Conservation (phyloP, 306 rosid species). For the Acacia confusa region DNA sequence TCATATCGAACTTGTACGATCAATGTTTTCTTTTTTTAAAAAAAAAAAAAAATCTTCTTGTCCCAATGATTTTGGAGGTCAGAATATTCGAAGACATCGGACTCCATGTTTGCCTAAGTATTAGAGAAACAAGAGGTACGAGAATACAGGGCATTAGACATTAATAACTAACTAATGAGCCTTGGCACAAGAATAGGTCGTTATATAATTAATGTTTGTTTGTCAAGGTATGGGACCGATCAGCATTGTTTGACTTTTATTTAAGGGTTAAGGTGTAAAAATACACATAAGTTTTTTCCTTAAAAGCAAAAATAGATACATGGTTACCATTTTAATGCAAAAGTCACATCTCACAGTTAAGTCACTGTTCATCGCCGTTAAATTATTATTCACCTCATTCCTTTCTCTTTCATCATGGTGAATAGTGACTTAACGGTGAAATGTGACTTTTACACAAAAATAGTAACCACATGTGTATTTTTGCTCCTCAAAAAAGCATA, state of each 20-base stretch:
- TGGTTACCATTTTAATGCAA: too few species aligned
- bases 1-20: not conserved
- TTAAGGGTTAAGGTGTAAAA: too few species aligned
- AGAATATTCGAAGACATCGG: slow-evolving; percentile 23
- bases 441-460: too few species aligned
- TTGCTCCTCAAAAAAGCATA: too few species aligned
- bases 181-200: not conserved
- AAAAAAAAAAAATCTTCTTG: not conserved
- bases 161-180: slow-evolving; percentile 2
- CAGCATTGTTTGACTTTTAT: slow-evolving; percentile 13
- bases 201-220: not conserved
- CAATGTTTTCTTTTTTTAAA: not conserved
- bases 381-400: too few species aligned
- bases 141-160: slow-evolving; percentile 12
- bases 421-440: too few species aligned
- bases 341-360: too few species aligned
- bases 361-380: too few species aligned
- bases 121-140: not conserved
- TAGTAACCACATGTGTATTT: too few species aligned
- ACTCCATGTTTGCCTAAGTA: slow-evolving; percentile 15
- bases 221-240: slow-evolving; percentile 23
- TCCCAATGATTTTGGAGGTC: not conserved
- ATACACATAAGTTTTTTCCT: too few species aligned
- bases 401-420: too few species aligned
- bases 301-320: too few species aligned